Conservation (phyloP, 2,329 filamentous ascomycete genomes). For the Xylariaceae sp. region DNA sequence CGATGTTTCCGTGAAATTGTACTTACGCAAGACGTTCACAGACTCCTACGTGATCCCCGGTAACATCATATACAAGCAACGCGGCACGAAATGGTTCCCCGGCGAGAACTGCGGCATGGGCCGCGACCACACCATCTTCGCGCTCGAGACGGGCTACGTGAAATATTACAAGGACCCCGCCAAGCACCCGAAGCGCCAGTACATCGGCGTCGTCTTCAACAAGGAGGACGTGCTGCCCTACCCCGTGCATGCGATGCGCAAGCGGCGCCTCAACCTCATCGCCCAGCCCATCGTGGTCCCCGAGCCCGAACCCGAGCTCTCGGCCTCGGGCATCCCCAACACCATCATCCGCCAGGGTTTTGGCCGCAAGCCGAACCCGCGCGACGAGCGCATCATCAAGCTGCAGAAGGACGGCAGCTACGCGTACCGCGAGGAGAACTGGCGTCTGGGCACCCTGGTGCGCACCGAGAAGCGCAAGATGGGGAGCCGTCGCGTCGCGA, state of each 20-base stretch:
- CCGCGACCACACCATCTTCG: constrained; percentile 92
- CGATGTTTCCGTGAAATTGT: no score
- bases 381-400: constrained; percentile 43
- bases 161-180: constrained; percentile 92
- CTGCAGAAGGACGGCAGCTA: constrained; percentile 45
- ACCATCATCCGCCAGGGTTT: constrained; percentile 35
- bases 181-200: constrained; percentile 80
- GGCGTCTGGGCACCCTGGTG: constrained; percentile 52
- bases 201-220: constrained; percentile 89
- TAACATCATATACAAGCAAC: constrained; percentile 97
- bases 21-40: constrained; percentile 28
- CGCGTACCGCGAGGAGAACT: constrained; percentile 58
- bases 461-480: constrained; percentile 43
- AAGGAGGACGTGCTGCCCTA: constrained; percentile 77
- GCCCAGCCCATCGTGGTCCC: constrained; percentile 41
- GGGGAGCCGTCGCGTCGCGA: constrained; percentile 41
- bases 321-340: constrained; percentile 47
- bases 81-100: constrained; percentile 89
- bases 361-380: constrained; percentile 27
- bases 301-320: constrained; percentile 33
- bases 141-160: constrained; percentile 81
- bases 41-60: constrained; percentile 91
- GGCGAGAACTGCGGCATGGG: constrained; percentile 96
- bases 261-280: constrained; percentile 72
- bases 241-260: constrained; percentile 66